Percentiles rank a stretch among this genome's conserved stretches.
These are phyloP conservation scores for Heimioporus sp. DNA, from an alignment of 768 basidiomycete species.

Conservation along the genomic window DNA sequence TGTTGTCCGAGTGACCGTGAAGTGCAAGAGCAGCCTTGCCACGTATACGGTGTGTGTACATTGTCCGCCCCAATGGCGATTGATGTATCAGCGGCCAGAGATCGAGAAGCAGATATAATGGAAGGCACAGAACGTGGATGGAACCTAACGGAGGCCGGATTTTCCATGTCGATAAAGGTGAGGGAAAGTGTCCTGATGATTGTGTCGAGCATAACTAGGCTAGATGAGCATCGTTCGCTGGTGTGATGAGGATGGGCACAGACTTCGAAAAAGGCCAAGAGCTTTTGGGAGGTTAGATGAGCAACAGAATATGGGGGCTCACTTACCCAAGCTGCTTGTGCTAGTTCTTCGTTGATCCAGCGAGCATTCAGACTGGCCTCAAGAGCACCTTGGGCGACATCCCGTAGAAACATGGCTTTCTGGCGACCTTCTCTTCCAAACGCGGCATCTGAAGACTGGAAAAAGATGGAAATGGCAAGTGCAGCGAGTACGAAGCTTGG, in stretches of 20 bases:
- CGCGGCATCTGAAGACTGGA: constrained; percentile 65
- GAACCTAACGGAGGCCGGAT: constrained; percentile 52
- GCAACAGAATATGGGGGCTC: neutral
- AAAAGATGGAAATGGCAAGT: constrained; percentile 65
- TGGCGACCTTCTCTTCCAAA: constrained; percentile 48
- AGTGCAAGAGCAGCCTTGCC: constrained; percentile 44
- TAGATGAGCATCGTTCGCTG: constrained; percentile 49
- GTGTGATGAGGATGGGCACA: constrained; percentile 66
- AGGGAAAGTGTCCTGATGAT: constrained; percentile 63
- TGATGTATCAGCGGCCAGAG: constrained; percentile 4
- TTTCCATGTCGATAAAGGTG: constrained; percentile 55
- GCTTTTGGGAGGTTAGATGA: constrained; percentile 34
- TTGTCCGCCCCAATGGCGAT: neutral
- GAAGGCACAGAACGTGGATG: constrained; percentile 48
- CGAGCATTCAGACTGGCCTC: constrained; percentile 69
- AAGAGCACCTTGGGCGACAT: constrained; percentile 66
- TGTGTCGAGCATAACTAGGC: constrained; percentile 62
- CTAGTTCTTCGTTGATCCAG: constrained; percentile 72
- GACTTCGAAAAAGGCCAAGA: constrained; percentile 70
- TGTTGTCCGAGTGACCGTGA: constrained; percentile 49
- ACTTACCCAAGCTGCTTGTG: constrained; percentile 74
- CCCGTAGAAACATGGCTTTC: constrained; percentile 57
- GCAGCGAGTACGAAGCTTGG: constrained; percentile 63
- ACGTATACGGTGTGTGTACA: constrained; percentile 7
- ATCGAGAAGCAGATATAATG: constrained; percentile 25